Conservation (phyloP, 345 rosid genomes). For the Eucalyptus regnans region DNA sequence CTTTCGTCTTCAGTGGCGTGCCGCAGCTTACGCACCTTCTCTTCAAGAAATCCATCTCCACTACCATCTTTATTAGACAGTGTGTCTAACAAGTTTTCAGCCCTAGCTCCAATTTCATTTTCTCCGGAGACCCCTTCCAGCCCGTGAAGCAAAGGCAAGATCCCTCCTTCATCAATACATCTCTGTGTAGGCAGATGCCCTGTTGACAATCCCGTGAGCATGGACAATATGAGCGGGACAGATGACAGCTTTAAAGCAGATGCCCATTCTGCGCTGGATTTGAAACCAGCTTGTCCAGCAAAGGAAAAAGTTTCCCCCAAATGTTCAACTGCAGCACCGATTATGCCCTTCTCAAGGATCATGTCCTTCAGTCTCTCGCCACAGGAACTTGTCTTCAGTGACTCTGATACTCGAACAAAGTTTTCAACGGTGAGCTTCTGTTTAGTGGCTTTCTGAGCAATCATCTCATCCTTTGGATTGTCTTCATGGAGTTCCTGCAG, state of each 20-base stretch:
- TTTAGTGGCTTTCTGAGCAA: constrained; percentile 55
- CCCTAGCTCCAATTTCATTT: constrained; percentile 95
- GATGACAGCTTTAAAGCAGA: constrained; percentile 76
- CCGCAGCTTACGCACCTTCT: constrained; percentile 61
- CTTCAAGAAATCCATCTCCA: constrained; percentile 92
- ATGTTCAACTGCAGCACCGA: constrained; percentile 70
- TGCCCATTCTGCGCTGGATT: constrained; percentile 62
- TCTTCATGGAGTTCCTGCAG: constrained; percentile 69
- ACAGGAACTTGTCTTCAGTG: constrained; percentile 94
- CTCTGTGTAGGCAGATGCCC: constrained; percentile 87
- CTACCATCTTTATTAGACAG: constrained; percentile 82
- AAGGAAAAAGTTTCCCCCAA: constrained; percentile 65
- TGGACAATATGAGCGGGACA: constrained; percentile 79
- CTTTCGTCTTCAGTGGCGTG: constrained; percentile 89
- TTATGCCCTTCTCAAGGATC: constrained; percentile 78
- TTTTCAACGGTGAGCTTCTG: constrained; percentile 81
- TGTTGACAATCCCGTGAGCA: constrained; percentile 94
- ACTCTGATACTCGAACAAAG: constrained; percentile 92
- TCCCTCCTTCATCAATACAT: constrained; percentile 78
- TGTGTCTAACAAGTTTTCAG: constrained; percentile 91
- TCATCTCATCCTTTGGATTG: constrained; percentile 60
- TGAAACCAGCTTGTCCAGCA: constrained; percentile 71
- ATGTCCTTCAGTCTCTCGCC: constrained; percentile 96
- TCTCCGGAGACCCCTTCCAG: constrained; percentile 92
- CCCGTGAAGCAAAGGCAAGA: constrained; percentile 81